Percentiles rank a stretch among this genome's conserved stretches.
Conservation (phyloP, 805 yeast genomes). For the Cyberlindnera mycetangii region DNA sequence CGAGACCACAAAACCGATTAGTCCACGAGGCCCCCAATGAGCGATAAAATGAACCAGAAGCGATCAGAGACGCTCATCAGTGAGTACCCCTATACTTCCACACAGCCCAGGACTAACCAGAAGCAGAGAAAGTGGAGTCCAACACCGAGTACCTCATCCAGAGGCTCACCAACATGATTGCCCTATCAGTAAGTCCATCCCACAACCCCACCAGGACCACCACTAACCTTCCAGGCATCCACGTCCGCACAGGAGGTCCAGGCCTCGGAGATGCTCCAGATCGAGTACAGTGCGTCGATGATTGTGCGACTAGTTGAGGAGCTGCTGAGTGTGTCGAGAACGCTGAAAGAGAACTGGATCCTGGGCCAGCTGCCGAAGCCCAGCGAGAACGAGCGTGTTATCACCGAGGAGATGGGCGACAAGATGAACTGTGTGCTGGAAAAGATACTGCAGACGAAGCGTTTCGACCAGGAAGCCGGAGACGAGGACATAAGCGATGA, state of each 20-base stretch:
- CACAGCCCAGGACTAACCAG: too few relatives aligned
- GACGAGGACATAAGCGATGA: slow-evolving; percentile 10
- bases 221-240: slow-evolving; percentile 18
- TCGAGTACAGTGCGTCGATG: slow-evolving; percentile 50
- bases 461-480: slow-evolving; percentile 13
- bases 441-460: slow-evolving; percentile 8
- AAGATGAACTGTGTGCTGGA: slow-evolving; percentile 14
- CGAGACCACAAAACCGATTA: background rate
- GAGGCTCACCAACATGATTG: slow-evolving; percentile 52
- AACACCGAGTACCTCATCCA: slow-evolving; percentile 49
- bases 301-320: slow-evolving; percentile 54
- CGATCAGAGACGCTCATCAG: slow-evolving; percentile 39
- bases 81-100: slow-evolving; percentile 24
- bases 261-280: slow-evolving; percentile 54
- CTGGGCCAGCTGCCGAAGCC: slow-evolving; percentile 47
- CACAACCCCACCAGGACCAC: background rate
- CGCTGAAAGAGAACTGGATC: slow-evolving; percentile 55
- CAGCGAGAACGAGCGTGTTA: slow-evolving; percentile 13
- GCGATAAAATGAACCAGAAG: slow-evolving; percentile 40
- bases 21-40: background rate
- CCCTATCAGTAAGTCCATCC: slow-evolving; percentile 35
- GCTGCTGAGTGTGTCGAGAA: slow-evolving; percentile 44
- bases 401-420: slow-evolving; percentile 2
- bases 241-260: slow-evolving; percentile 34
- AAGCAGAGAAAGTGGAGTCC: slow-evolving; percentile 48